These are phyloP conservation scores for Ophiosphaerella korrae DNA, from an alignment of 2,329 filamentous ascomycete genomes.

Conservation along the genomic window DNA sequence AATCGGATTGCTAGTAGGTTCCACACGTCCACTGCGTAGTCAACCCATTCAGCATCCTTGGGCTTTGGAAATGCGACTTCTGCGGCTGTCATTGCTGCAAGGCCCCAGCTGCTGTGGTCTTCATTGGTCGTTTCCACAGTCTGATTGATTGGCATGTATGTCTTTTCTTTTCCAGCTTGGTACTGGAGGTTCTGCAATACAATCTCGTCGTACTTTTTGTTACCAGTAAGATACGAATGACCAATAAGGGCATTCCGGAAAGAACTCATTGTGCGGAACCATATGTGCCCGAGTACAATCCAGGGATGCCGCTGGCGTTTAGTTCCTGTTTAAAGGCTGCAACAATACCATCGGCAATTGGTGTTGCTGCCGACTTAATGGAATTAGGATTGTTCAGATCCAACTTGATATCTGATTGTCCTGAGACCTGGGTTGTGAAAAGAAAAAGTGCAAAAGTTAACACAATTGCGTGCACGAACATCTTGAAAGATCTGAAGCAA, in stretches of 20 bases:
- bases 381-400: slow-evolving; percentile 33
- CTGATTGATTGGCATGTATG: slow-evolving; percentile 49
- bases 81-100: slow-evolving; percentile 68
- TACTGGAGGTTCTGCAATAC: slow-evolving; percentile 47
- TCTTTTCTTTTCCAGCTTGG: slow-evolving; percentile 41
- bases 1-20: slow-evolving; percentile 70
- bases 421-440: slow-evolving; percentile 7
- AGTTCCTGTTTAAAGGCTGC: slow-evolving; percentile 23
- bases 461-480: slow-evolving; percentile 19
- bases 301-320: slow-evolving; percentile 11
- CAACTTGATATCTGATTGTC: slow-evolving; percentile 18
- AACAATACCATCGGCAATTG: slow-evolving; percentile 27
- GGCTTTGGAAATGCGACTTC: slow-evolving; percentile 66
- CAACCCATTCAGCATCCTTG: slow-evolving; percentile 56
- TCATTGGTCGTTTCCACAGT: slow-evolving; percentile 64
- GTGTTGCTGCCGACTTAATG: slow-evolving; percentile 27
- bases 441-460: slow-evolving; percentile 25
- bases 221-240: slow-evolving; percentile 52
- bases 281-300: slow-evolving; percentile 28
- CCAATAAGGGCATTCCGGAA: slow-evolving; percentile 35
- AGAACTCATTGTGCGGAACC: slow-evolving; percentile 28
- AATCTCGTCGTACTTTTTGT: slow-evolving; percentile 47
- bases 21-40: slow-evolving; percentile 73
- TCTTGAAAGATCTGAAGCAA: slow-evolving; percentile 7
- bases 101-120: slow-evolving; percentile 73